Percentiles rank a stretch among this genome's conserved stretches.
These are phyloP conservation scores for Yarrowia hollandica DNA, from an alignment of 805 yeast species.

Conservation along the genomic window DNA sequence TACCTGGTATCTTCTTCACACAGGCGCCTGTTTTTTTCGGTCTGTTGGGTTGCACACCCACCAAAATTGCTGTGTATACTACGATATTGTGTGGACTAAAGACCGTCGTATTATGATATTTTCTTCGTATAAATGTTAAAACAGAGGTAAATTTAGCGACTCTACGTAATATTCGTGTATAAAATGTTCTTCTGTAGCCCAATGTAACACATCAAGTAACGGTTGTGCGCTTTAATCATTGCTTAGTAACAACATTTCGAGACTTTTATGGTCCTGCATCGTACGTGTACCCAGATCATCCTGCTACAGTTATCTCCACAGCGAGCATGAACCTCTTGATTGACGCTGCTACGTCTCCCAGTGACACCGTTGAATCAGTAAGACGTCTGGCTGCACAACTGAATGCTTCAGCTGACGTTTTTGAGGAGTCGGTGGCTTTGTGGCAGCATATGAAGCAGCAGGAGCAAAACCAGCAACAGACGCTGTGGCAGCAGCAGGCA, in stretches of 20 bases:
- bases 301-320: not conserved
- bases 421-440: conserved; percentile 17
- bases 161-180: no score
- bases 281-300: conserved; percentile 9
- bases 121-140: no score
- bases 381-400: conserved; percentile 10
- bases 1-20: no score
- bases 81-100: no score
- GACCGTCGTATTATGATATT: no score
- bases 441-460: conserved; percentile 16
- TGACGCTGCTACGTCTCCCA: conserved; percentile 10
- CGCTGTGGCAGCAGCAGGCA: conserved; percentile 3
- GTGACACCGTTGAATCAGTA: conserved; percentile 4
- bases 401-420: conserved; percentile 6
- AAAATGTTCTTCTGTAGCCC: no score
- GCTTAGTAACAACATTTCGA: conserved; percentile 9
- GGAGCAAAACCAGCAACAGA: not conserved
- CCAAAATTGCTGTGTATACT: no score
- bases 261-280: conserved; percentile 4
- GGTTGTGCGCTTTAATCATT: not conserved
- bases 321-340: conserved; percentile 21
- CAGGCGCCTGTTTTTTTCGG: no score
- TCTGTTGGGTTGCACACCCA: no score
- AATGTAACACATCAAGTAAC: not conserved
- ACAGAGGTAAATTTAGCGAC: no score